Conservation (phyloP, 306 rosid genomes). For the Cicer arietinum region DNA sequence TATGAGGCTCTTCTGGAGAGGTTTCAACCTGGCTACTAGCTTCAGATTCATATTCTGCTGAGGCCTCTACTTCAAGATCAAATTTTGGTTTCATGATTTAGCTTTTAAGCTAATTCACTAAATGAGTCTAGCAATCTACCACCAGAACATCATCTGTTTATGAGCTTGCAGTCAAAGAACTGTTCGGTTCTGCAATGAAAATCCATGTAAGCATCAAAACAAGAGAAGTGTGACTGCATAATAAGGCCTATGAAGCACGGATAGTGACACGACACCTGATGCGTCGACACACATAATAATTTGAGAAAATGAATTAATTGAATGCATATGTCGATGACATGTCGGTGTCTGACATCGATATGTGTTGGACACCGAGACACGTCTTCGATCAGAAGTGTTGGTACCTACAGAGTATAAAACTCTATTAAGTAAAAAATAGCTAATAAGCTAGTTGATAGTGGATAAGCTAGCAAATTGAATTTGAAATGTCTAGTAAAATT, state of each 20-base stretch:
- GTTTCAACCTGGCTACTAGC: slow-evolving; percentile 80
- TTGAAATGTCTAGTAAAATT: too few species aligned
- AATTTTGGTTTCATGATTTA: slow-evolving; percentile 64
- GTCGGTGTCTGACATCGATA: too few species aligned
- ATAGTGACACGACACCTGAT: too few species aligned
- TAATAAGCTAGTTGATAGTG: too few species aligned
- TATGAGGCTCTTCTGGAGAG: slow-evolving; percentile 43
- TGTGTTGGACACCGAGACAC: too few species aligned
- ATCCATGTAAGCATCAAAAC: slow-evolving; percentile 36
- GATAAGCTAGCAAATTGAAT: too few species aligned
- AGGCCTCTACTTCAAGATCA: slow-evolving; percentile 82
- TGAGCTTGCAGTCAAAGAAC: slow-evolving; percentile 18
- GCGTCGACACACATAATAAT: too few species aligned
- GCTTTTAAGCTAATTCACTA: slow-evolving; percentile 34
- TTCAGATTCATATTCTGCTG: slow-evolving; percentile 67
- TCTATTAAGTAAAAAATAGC: too few species aligned
- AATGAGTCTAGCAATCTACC: slow-evolving; percentile 35
- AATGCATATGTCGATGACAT: too few species aligned
- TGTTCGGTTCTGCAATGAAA: slow-evolving; percentile 50
- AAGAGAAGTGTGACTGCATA: background rate
- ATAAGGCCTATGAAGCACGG: background rate
- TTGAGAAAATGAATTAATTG: too few species aligned
- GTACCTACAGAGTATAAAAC: too few species aligned
- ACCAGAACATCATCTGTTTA: slow-evolving; percentile 36
- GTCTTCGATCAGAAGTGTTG: too few species aligned